Evolutionary conservation across 2,329 filamentous ascomycete species (phyloP).

Genomic region (Hypoxylon sp.): DNA sequence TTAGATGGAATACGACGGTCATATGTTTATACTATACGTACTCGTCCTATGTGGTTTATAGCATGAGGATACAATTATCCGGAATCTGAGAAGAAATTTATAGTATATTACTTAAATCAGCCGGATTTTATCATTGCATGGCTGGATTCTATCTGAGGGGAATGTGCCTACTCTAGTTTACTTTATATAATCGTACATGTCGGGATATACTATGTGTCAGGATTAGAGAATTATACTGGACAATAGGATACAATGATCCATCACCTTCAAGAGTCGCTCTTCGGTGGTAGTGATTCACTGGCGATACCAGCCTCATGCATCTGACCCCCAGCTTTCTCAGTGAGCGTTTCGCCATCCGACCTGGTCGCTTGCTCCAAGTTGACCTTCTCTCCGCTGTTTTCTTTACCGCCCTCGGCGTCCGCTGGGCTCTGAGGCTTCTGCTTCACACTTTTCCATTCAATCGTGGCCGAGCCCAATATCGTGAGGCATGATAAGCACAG

Average conservation of each 20-base stretch:
- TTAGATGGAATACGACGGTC: too few species aligned
- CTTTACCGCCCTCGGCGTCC: slow-evolving; percentile 42
- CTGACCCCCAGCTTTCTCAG: slow-evolving; percentile 22
- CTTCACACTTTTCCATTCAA: slow-evolving; percentile 72
- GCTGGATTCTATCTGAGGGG: slow-evolving; percentile 6
- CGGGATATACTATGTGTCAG: neutral
- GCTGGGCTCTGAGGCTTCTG: slow-evolving; percentile 39
- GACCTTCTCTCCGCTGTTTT: neutral
- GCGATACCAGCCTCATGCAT: neutral
- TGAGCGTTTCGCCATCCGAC: slow-evolving; percentile 36
- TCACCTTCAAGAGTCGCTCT: neutral
- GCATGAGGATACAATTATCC: too few species aligned
- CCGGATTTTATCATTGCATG: neutral
- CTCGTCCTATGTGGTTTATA: too few species aligned
- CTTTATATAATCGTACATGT: neutral
- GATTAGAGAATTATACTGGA: neutral
- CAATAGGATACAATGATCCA: neutral
- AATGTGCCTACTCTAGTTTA: slow-evolving; percentile 5
- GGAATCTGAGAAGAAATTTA: too few species aligned
- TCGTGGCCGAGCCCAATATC: slow-evolving; percentile 66
- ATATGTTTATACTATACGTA: too few species aligned
- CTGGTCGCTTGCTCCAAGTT: slow-evolving; percentile 11
- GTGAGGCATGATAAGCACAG: slow-evolving; percentile 68
- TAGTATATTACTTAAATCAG: neutral
- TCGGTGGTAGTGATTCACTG: neutral